Conservation (phyloP, 192 early-diverging fungal genomes). For the Geranomyces variabilis region DNA sequence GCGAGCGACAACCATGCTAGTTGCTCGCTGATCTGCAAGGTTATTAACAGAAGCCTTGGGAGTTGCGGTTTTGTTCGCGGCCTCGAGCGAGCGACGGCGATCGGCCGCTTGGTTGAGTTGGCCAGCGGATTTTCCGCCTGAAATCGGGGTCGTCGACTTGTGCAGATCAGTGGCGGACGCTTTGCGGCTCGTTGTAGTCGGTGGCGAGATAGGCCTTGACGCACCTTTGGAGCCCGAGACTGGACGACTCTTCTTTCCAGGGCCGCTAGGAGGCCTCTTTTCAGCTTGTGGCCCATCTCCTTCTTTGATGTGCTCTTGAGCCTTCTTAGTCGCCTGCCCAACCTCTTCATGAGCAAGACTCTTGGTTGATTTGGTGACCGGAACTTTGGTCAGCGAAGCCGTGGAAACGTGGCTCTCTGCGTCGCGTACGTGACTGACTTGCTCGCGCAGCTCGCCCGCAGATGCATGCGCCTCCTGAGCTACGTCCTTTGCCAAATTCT, state of each 20-base stretch:
- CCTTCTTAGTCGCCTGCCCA: not conserved
- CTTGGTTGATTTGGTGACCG: constrained; percentile 16
- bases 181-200: constrained; percentile 1
- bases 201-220: constrained; percentile 6
- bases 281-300: not conserved
- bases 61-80: not conserved
- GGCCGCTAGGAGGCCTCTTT: not conserved
- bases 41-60: not conserved
- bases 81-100: not conserved
- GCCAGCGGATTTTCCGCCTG: not conserved
- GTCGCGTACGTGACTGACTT: constrained; percentile 3
- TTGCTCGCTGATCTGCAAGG: not conserved
- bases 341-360: constrained; percentile 12
- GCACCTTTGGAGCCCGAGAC: not conserved
- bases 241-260: constrained; percentile 1
- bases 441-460: constrained; percentile 1
- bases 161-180: constrained; percentile 7
- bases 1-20: not conserved
- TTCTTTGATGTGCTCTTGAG: constrained; percentile 3
- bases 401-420: constrained; percentile 20
- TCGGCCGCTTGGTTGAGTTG: constrained; percentile 2
- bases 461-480: constrained; percentile 5
- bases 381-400: not conserved
- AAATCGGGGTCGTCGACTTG: not conserved
- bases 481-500: constrained; percentile 8